phyloP scores from a whole-genome alignment of 768 basidiomycete genomes.

The Mycena albidolilacea region DNA sequence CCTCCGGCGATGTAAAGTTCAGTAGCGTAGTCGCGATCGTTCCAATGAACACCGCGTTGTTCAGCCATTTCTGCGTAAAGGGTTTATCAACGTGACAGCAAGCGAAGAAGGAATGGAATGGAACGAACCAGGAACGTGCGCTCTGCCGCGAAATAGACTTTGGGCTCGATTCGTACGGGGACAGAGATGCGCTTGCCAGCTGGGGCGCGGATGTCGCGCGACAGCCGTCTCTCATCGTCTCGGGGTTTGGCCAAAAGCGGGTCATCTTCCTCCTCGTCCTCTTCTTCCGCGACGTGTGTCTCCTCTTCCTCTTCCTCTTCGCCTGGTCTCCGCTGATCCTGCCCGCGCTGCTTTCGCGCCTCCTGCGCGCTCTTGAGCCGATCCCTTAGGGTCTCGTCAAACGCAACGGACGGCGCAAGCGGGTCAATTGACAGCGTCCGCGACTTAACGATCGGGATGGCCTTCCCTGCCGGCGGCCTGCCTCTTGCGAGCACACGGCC shows the following conservation, averaged over 20 bases:
- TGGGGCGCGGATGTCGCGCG: conserved; percentile 64
- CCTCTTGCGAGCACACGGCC: conserved; percentile 37
- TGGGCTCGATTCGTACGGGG: conserved; percentile 97
- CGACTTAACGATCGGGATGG: conserved; percentile 50
- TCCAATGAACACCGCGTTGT: conserved; percentile 89
- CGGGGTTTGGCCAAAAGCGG: conserved; percentile 70
- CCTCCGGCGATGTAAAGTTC: conserved; percentile 84
- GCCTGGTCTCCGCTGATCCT: conserved; percentile 25
- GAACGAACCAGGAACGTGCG: conserved; percentile 90
- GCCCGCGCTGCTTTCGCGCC: conserved; percentile 49
- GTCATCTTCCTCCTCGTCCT: conserved; percentile 57
- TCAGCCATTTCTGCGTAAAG: conserved; percentile 84
- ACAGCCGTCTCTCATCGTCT: conserved; percentile 53
- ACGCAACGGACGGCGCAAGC: conserved; percentile 84
- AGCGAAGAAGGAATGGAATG: conserved; percentile 3
- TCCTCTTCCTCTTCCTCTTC: conserved; percentile 38
- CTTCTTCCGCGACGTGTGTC: conserved; percentile 36
- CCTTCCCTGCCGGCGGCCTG: conserved; percentile 26
- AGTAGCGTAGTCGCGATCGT: conserved; percentile 92
- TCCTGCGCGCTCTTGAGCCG: conserved; percentile 67
- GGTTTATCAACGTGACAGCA: conserved; percentile 19
- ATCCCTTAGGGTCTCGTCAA: conserved; percentile 87
- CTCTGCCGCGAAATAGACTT: conserved; percentile 97
- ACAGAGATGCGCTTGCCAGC: conserved; percentile 92
- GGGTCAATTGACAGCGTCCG: conserved; percentile 83